phyloP scores from a whole-genome alignment of 2,329 filamentous ascomycete species.

The Claviceps paspali region DNA sequence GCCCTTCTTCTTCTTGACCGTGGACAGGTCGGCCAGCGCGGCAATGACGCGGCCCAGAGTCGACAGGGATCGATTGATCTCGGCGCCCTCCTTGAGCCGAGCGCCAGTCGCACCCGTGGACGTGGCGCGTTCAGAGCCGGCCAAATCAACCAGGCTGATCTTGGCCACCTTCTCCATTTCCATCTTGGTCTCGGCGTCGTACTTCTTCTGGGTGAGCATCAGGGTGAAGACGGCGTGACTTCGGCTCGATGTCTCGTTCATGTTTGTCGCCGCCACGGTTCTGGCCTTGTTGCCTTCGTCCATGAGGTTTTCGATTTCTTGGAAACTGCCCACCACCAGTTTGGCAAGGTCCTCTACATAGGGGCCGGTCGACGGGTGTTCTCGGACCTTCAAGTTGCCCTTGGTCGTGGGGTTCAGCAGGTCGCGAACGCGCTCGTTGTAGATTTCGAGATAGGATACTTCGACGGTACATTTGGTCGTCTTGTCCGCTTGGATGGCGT shows the following conservation, averaged over 20 bases:
- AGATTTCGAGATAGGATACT: slow-evolving; percentile 97
- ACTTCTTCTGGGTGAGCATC: slow-evolving; percentile 85
- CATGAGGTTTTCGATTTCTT: slow-evolving; percentile 95
- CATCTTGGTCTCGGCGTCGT: slow-evolving; percentile 88
- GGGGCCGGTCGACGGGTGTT: slow-evolving; percentile 92
- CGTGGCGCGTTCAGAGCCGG: slow-evolving; percentile 91
- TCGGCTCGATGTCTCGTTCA: slow-evolving; percentile 98
- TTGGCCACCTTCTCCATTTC: slow-evolving; percentile 95
- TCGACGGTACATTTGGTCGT: slow-evolving; percentile 82
- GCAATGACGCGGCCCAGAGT: slow-evolving; percentile 96
- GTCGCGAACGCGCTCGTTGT: slow-evolving; percentile 95
- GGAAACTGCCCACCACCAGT: slow-evolving; percentile 79
- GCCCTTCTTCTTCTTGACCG: slow-evolving; percentile 65
- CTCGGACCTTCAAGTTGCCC: slow-evolving; percentile 89
- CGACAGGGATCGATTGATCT: slow-evolving; percentile 94
- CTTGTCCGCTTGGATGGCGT: slow-evolving; percentile 52
- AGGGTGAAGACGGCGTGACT: slow-evolving; percentile 97
- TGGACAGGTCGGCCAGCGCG: slow-evolving; percentile 78
- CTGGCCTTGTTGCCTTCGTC: slow-evolving; percentile 98
- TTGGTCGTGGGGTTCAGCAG: slow-evolving; percentile 90
- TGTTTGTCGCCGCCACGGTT: slow-evolving; percentile 96
- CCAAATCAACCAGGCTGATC: slow-evolving; percentile 94
- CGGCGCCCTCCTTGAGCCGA: slow-evolving; percentile 88
- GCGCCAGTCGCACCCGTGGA: slow-evolving; percentile 94
- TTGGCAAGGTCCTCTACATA: slow-evolving; percentile 98